Evolutionary conservation across 257 asterid species (phyloP).

Genomic region (Lycium barbarum): DNA sequence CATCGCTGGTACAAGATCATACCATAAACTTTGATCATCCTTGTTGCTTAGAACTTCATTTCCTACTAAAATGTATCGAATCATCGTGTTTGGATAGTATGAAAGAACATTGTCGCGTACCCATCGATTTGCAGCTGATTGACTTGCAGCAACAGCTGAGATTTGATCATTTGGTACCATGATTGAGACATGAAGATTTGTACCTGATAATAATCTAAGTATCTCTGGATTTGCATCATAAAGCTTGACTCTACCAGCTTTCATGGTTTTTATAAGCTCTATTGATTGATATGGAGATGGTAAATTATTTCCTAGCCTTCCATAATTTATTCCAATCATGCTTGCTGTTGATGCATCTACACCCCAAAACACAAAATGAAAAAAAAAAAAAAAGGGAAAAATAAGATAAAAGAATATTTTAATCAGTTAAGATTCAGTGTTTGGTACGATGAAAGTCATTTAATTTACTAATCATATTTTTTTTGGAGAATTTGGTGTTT

Average conservation of each 20-base stretch:
- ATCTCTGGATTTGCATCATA: slow-evolving; percentile 72
- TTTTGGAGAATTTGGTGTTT: no score
- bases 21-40: slow-evolving; percentile 47
- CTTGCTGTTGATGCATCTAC: slow-evolving; percentile 47
- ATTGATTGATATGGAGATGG: slow-evolving; percentile 66
- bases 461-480: no score
- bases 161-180: slow-evolving; percentile 62
- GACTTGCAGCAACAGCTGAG: slow-evolving; percentile 57
- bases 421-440: no score
- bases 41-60: slow-evolving; percentile 66
- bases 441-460: no score
- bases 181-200: slow-evolving; percentile 59
- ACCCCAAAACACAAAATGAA: neutral
- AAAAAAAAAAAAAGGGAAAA: neutral
- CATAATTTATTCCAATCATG: slow-evolving; percentile 71
- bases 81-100: slow-evolving; percentile 58
- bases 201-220: slow-evolving; percentile 64
- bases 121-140: slow-evolving; percentile 60
- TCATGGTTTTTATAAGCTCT: slow-evolving; percentile 50
- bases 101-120: slow-evolving; percentile 57
- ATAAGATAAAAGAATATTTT: neutral
- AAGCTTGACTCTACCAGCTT: slow-evolving; percentile 53
- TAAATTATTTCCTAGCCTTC: slow-evolving; percentile 58
- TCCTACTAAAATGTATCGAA: slow-evolving; percentile 68
- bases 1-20: slow-evolving; percentile 76